Evolutionary conservation across 768 basidiomycete genomes (phyloP).

Genomic region (Sistotremastrum suecicum): DNA sequence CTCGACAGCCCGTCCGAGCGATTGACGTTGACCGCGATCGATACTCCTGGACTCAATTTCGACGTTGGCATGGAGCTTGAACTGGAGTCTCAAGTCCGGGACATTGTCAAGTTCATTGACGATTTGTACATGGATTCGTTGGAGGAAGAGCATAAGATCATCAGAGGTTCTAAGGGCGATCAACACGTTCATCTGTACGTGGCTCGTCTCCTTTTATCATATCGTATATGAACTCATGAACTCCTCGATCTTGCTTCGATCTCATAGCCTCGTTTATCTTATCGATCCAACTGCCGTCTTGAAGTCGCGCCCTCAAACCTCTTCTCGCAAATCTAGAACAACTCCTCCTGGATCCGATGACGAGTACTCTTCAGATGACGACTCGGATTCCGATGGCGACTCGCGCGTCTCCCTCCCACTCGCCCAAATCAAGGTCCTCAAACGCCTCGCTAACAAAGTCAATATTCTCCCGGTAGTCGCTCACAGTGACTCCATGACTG

Average conservation of each 20-base stretch:
- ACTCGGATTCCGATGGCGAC: slow-evolving; percentile 36
- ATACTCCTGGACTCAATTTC: slow-evolving; percentile 79
- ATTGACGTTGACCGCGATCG: slow-evolving; percentile 64
- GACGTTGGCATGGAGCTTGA: slow-evolving; percentile 55
- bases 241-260: slow-evolving; percentile 3
- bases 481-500: slow-evolving; percentile 70
- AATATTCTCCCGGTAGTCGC: slow-evolving; percentile 78
- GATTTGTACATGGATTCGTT: slow-evolving; percentile 74
- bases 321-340: slow-evolving; percentile 23
- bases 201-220: slow-evolving; percentile 6
- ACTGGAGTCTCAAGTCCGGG: slow-evolving; percentile 65
- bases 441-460: slow-evolving; percentile 54
- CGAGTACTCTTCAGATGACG: slow-evolving; percentile 38
- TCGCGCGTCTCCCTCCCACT: slow-evolving; percentile 54
- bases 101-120: slow-evolving; percentile 66
- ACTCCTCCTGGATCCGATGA: slow-evolving; percentile 28
- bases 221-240: slow-evolving; percentile 4
- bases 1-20: slow-evolving; percentile 75
- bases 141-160: slow-evolving; percentile 75
- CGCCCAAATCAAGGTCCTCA: slow-evolving; percentile 66
- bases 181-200: slow-evolving; percentile 81
- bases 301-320: slow-evolving; percentile 55
- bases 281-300: slow-evolving; percentile 64
- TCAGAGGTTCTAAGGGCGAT: slow-evolving; percentile 77
- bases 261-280: slow-evolving; percentile 65